Evolutionary conservation across 768 basidiomycete species (phyloP).

Genomic region (Trametes cubensis): DNA sequence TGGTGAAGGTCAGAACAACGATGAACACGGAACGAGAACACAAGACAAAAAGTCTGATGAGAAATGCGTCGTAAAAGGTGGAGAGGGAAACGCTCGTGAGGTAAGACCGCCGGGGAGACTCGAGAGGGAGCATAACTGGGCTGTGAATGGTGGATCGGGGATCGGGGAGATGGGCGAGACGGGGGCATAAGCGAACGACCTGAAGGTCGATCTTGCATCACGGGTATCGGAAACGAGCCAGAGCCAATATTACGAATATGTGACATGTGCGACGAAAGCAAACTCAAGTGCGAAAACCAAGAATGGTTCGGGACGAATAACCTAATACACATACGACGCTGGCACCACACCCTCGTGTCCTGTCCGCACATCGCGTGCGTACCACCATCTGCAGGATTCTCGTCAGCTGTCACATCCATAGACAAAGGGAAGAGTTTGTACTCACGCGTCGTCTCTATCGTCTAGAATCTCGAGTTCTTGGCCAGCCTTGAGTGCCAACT

Average conservation of each 20-base stretch:
- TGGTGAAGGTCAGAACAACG: neutral
- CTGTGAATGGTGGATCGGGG: neutral
- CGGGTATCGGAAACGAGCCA: conserved; percentile 37
- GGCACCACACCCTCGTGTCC: conserved; percentile 91
- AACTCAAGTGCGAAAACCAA: conserved; percentile 24
- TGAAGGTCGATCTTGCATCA: conserved; percentile 41
- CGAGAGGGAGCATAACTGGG: neutral
- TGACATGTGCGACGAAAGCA: conserved; percentile 31
- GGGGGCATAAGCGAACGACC: conserved; percentile 37
- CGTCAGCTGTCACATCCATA: conserved; percentile 24
- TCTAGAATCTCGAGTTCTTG: conserved; percentile 76
- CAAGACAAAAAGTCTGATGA: conserved; percentile 10
- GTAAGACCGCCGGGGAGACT: neutral
- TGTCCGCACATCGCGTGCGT: conserved; percentile 76
- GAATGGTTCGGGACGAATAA: conserved; percentile 20
- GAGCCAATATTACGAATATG: conserved; percentile 26
- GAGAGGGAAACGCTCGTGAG: neutral
- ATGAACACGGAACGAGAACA: conserved; percentile 9
- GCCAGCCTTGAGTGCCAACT: conserved; percentile 69
- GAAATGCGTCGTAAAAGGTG: conserved; percentile 14
- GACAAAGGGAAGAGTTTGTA: conserved; percentile 20
- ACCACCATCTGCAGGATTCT: conserved; percentile 79
- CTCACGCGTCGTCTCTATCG: conserved; percentile 79
- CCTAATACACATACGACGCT: conserved; percentile 85
- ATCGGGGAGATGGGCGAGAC: too few relatives aligned